phyloP scores from a whole-genome alignment of 305 asterid species.

The Fraxinus baroniana region DNA sequence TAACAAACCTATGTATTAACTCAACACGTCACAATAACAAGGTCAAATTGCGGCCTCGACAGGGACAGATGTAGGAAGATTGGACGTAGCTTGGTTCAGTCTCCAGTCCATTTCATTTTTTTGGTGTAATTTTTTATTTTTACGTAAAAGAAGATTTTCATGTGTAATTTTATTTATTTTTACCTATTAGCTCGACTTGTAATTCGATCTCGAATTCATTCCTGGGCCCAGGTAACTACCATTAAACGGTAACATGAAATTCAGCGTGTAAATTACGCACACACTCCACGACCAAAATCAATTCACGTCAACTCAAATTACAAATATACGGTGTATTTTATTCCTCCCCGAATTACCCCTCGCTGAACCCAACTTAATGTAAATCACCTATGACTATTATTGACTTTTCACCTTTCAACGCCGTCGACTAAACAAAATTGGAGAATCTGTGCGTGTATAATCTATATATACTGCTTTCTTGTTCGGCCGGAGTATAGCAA shows the following conservation, averaged over 20 bases:
- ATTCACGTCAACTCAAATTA: constrained; percentile 8
- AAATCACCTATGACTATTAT: neutral
- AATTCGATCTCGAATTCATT: no score
- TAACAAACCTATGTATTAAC: neutral
- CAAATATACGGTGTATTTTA: neutral
- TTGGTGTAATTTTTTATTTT: no score
- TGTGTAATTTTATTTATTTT: no score
- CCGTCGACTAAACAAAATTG: neutral
- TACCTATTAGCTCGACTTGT: no score
- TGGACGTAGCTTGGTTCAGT: no score
- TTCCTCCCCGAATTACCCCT: neutral
- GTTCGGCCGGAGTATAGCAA: neutral
- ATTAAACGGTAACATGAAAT: neutral
- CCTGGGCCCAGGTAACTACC: no score
- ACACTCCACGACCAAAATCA: neutral
- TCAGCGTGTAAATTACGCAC: constrained; percentile 26
- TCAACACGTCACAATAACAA: neutral
- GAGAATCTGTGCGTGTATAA: no score
- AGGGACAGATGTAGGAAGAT: no score
- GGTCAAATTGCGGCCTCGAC: neutral
- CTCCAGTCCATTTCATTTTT: no score
- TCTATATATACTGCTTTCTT: neutral
- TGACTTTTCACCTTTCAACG: neutral
- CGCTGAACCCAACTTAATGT: neutral
- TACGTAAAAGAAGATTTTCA: no score